Conservation (phyloP, 768 basidiomycete species). For the Termitomyces sp. region DNA sequence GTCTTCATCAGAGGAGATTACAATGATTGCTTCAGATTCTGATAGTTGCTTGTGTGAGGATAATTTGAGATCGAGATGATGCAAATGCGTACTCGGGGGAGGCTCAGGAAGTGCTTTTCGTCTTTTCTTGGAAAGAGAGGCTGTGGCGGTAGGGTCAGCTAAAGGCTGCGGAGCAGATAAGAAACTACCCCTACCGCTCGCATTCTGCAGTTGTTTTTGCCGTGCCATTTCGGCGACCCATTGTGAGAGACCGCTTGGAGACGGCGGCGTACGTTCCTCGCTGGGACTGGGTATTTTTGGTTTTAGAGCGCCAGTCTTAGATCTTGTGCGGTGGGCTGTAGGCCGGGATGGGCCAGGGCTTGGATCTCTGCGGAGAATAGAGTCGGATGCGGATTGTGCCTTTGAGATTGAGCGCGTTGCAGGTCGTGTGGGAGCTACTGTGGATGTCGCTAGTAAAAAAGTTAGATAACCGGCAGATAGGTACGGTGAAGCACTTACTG, state of each 20-base stretch:
- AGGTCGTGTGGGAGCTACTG: not conserved
- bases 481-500: not conserved
- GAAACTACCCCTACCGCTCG: not conserved
- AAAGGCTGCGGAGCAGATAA: not conserved
- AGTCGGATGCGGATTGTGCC: not conserved
- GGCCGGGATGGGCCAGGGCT: not conserved
- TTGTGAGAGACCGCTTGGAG: constrained; percentile 2
- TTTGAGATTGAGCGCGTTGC: not conserved
- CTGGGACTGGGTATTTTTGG: not conserved
- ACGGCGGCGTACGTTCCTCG: constrained; percentile 4
- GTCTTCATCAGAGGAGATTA: not conserved
- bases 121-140: not conserved
- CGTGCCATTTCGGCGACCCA: not conserved
- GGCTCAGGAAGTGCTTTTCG: not conserved
- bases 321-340: not conserved
- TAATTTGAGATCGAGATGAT: not conserved
- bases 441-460: not conserved
- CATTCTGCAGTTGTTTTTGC: not conserved
- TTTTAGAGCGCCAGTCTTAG: not conserved
- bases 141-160: not conserved
- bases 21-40: not conserved
- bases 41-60: not conserved
- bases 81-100: not conserved
- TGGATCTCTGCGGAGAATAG: not conserved
- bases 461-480: not conserved